Evolutionary conservation across 768 basidiomycete species (phyloP).

Genomic region (Boletus rubroflammeus): DNA sequence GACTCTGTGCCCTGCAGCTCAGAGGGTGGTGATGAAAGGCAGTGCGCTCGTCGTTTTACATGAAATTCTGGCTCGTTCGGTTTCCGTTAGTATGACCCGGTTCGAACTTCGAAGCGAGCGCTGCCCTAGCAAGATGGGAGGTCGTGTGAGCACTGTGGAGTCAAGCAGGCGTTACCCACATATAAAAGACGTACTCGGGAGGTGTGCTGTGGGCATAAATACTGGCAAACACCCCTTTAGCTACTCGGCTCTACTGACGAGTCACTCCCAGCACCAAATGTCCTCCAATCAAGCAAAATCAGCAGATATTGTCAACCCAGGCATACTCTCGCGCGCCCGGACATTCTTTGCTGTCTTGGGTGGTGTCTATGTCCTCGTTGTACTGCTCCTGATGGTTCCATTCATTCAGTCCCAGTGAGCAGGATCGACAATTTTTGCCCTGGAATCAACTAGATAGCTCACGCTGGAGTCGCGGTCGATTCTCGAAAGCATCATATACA

Average conservation of each 20-base stretch:
- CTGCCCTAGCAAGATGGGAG: neutral
- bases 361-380: conserved; percentile 47
- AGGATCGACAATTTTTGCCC: conserved; percentile 12
- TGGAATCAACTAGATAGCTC: conserved; percentile 12
- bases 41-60: neutral
- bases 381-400: conserved; percentile 57
- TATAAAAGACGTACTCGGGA: conserved; percentile 1
- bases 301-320: conserved; percentile 3
- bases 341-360: conserved; percentile 41
- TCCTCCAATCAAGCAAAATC: neutral
- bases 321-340: conserved; percentile 28
- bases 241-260: neutral
- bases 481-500: conserved; percentile 48
- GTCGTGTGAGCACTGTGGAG: conserved; percentile 14
- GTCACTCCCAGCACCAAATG: conserved; percentile 9
- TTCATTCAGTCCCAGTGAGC: conserved; percentile 68
- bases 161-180: neutral
- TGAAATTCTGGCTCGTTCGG: neutral
- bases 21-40: neutral
- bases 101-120: neutral
- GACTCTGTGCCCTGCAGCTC: neutral
- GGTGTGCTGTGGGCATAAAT: conserved; percentile 8
- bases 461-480: conserved; percentile 13
- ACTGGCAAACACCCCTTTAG: conserved; percentile 10
- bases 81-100: neutral